These are phyloP conservation scores for Boletus rex-veris DNA, from an alignment of 768 basidiomycete species.

Conservation along the genomic window DNA sequence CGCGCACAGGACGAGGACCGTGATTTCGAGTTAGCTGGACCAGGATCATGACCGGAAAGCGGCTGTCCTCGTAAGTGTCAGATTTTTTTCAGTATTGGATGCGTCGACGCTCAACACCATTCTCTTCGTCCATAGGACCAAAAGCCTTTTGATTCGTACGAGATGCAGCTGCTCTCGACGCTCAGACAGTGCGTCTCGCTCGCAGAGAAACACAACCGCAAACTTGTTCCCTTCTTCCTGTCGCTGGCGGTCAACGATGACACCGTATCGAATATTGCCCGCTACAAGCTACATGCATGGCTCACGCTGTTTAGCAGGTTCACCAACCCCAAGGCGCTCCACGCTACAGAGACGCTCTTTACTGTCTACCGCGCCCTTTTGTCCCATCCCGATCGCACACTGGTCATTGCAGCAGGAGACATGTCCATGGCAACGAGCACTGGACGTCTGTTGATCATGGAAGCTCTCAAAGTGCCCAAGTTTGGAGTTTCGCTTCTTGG, in stretches of 20 bases:
- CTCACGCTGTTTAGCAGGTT: conserved; percentile 90
- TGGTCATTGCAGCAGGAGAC: too few relatives aligned
- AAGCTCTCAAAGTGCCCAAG: too few relatives aligned
- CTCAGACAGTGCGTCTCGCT: conserved; percentile 67
- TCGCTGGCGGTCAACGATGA: conserved; percentile 34
- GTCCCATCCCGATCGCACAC: conserved; percentile 75
- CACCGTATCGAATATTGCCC: conserved; percentile 43
- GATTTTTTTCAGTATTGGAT: not conserved
- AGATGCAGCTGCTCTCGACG: conserved; percentile 70
- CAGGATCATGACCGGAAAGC: conserved; percentile 27
- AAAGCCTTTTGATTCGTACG: conserved; percentile 40
- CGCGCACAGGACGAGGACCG: conserved; percentile 55
- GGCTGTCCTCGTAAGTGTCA: conserved; percentile 33
- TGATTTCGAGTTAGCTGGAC: conserved; percentile 47
- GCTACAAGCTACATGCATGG: conserved; percentile 68
- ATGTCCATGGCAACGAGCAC: too few relatives aligned
- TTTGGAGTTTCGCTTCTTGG: too few relatives aligned
- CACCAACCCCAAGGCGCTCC: conserved; percentile 86
- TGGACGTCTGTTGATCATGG: too few relatives aligned
- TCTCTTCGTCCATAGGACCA: conserved; percentile 33
- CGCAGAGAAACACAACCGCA: conserved; percentile 83
- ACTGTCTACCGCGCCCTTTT: conserved; percentile 69
- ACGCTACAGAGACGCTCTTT: conserved; percentile 61
- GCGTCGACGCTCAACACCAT: not conserved
- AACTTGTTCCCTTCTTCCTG: conserved; percentile 85